These are phyloP conservation scores for Leccinum cinnamomeum DNA, from an alignment of 1,284 basidiomycete species.

Conservation along the genomic window DNA sequence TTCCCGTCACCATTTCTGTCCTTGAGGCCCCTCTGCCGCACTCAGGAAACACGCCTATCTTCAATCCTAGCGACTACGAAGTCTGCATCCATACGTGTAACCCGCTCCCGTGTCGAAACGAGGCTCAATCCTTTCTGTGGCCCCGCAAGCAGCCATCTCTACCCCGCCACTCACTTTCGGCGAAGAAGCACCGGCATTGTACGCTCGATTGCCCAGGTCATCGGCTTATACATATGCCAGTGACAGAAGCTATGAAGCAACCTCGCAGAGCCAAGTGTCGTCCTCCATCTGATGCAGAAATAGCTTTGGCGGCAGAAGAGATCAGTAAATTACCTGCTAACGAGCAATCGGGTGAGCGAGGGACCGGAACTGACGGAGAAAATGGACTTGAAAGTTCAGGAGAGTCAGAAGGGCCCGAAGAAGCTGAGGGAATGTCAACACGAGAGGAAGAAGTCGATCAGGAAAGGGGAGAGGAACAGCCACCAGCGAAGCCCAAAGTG, in stretches of 20 bases:
- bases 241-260: constrained; percentile 21
- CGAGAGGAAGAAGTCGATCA: constrained; percentile 10
- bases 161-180: constrained; percentile 30
- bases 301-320: constrained; percentile 22
- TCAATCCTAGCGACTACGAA: constrained; percentile 23
- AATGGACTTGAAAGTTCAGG: constrained; percentile 11
- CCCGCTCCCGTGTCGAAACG: constrained; percentile 27
- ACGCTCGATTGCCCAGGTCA: constrained; percentile 24
- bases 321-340: neutral
- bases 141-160: constrained; percentile 23
- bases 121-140: constrained; percentile 32
- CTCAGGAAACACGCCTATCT: neutral
- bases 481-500: constrained; percentile 4
- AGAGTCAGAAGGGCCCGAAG: constrained; percentile 20
- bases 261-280: constrained; percentile 29
- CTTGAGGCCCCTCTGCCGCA: constrained; percentile 8
- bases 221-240: constrained; percentile 24
- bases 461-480: constrained; percentile 2
- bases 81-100: constrained; percentile 33
- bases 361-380: neutral
- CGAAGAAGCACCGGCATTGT: constrained; percentile 25
- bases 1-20: neutral
- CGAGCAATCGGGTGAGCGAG: constrained; percentile 1
- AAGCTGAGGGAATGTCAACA: constrained; percentile 10
- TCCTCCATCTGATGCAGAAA: constrained; percentile 25